phyloP scores from a whole-genome alignment of 108 stramenopile genomes.

The Schizochytrium sp. region DNA sequence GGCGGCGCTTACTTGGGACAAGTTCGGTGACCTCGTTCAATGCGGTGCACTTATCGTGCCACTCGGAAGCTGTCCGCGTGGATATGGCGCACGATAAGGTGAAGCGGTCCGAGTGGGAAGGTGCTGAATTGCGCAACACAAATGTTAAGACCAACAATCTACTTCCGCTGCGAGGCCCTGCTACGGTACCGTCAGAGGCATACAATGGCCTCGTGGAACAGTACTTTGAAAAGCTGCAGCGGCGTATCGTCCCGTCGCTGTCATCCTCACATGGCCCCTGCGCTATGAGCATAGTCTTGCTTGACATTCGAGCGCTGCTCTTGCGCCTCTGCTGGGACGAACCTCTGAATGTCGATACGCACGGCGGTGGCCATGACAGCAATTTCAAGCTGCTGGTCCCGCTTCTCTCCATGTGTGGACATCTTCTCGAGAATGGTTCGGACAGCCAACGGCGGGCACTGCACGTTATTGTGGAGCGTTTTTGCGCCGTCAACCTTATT shows the following conservation, averaged over 20 bases:
- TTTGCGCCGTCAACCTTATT: neutral
- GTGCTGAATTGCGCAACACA: conserved; percentile 41
- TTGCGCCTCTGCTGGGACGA: conserved; percentile 37
- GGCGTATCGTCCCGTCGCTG: neutral
- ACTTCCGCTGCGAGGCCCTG: conserved; percentile 29
- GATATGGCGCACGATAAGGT: conserved; percentile 21
- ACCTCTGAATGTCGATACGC: conserved; percentile 31
- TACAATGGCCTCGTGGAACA: conserved; percentile 31
- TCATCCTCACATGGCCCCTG: neutral
- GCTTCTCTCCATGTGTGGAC: conserved; percentile 23
- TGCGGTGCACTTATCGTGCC: conserved; percentile 31
- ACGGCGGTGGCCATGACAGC: conserved; percentile 32
- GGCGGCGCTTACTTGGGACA: conserved; percentile 3
- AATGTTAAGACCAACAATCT: conserved; percentile 33
- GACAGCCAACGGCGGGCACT: neutral
- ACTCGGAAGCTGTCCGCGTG: conserved; percentile 34
- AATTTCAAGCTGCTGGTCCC: conserved; percentile 37
- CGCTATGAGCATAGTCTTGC: neutral
- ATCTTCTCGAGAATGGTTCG: neutral
- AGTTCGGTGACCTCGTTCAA: conserved; percentile 29
- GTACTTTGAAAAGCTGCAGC: conserved; percentile 36
- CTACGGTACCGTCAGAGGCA: conserved; percentile 13
- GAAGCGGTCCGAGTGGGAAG: conserved; percentile 40
- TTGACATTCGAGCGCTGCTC: conserved; percentile 34
- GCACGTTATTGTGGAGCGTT: neutral